phyloP scores from a whole-genome alignment of 1,284 basidiomycete genomes.

The Anthracocystis panici-leucophaei region DNA sequence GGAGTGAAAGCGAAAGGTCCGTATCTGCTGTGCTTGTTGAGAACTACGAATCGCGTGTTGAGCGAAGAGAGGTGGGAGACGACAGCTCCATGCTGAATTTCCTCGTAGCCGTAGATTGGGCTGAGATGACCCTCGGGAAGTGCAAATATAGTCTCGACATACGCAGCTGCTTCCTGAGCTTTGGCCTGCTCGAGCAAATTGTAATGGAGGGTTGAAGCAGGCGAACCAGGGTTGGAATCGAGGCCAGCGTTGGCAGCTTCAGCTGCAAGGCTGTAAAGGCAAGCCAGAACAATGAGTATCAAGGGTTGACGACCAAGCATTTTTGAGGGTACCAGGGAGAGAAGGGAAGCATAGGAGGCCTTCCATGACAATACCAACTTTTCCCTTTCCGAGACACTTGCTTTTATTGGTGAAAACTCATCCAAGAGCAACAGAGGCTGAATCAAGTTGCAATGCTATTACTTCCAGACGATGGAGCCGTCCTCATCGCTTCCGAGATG shows the following conservation, averaged over 20 bases:
- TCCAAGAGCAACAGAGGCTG: no score
- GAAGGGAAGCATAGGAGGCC: no score
- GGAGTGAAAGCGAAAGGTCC: not conserved
- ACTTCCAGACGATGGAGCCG: no score
- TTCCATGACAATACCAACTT: no score
- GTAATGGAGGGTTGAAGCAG: not conserved
- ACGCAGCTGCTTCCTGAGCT: not conserved
- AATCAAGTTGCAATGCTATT: no score
- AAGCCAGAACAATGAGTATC: not conserved
- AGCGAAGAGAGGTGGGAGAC: not conserved
- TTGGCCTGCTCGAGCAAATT: not conserved
- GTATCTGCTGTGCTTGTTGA: not conserved
- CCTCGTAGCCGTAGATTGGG: constrained; percentile 7
- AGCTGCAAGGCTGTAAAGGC: not conserved
- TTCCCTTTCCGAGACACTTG: no score
- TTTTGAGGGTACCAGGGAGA: not conserved
- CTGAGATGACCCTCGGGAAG: constrained; percentile 5
- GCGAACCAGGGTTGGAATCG: not conserved
- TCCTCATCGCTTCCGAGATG: no score
- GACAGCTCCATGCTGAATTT: not conserved
- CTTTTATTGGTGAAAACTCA: no score
- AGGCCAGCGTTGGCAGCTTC: not conserved
- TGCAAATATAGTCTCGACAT: not conserved
- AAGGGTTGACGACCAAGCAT: not conserved
- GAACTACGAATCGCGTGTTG: constrained; percentile 5